Percentiles rank a stretch among this genome's conserved stretches.
Evolutionary conservation across 495 filamentous ascomycete species (phyloP).

Genomic region (Entonaema liquescens): DNA sequence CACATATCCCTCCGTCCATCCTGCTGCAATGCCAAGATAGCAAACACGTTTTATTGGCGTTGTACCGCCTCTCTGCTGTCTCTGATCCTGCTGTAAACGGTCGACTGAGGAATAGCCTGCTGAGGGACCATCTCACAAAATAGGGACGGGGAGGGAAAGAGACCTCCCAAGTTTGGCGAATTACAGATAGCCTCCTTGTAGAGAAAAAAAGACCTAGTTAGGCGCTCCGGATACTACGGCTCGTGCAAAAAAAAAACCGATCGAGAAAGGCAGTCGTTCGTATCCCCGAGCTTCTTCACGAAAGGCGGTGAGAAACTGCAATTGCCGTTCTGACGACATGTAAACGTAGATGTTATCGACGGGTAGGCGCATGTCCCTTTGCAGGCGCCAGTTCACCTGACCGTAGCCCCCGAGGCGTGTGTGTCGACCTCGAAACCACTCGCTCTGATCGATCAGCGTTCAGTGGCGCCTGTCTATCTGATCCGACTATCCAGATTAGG

Average conservation of each 20-base stretch:
- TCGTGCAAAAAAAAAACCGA: neutral
- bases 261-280: neutral
- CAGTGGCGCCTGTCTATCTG: neutral
- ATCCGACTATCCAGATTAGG: neutral
- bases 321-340: constrained; percentile 1
- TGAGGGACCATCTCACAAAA: neutral
- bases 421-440: neutral
- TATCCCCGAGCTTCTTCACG: neutral
- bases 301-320: neutral
- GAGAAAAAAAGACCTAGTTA: no score
- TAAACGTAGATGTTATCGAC: neutral
- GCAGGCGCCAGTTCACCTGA: constrained; percentile 4
- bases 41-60: neutral
- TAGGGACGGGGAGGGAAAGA: neutral
- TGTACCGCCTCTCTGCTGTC: neutral
- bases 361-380: neutral
- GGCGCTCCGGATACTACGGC: constrained; percentile 6
- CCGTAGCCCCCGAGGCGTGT: neutral
- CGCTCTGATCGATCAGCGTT: neutral
- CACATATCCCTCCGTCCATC: no score
- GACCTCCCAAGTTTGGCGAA: neutral
- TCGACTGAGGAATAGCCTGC: neutral
- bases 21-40: neutral
- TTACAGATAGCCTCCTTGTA: neutral
- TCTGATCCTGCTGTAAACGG: constrained; percentile 2